Evolutionary conservation across 192 early-diverging fungal species (phyloP).

Genomic region (Coemansia guatemalensis): DNA sequence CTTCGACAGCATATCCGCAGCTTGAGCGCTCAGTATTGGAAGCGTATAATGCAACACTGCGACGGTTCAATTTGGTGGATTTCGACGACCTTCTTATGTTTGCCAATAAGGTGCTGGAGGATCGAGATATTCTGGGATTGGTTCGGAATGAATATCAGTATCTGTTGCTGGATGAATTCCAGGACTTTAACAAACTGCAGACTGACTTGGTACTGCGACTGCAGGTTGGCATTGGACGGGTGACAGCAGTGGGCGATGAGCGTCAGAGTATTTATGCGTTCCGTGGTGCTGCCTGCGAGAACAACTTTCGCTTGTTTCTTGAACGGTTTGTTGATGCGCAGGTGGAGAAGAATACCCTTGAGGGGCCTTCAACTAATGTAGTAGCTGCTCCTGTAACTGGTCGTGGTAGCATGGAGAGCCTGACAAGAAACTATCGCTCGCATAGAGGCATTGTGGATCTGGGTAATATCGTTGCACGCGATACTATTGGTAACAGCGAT

Average conservation of each 20-base stretch:
- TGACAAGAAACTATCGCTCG: conserved; percentile 53
- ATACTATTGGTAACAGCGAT: conserved; percentile 25
- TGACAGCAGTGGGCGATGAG: conserved; percentile 53
- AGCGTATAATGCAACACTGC: conserved; percentile 41
- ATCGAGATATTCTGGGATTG: conserved; percentile 5
- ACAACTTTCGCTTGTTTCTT: conserved; percentile 44
- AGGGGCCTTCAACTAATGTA: not conserved
- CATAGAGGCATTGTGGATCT: conserved; percentile 51
- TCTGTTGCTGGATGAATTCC: conserved; percentile 52
- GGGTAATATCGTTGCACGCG: conserved; percentile 47
- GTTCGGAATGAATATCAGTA: conserved; percentile 35
- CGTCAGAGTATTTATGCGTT: conserved; percentile 53
- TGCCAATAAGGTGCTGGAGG: conserved; percentile 25
- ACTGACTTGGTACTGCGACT: conserved; percentile 41
- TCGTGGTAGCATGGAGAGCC: conserved; percentile 25
- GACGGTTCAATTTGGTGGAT: conserved; percentile 38
- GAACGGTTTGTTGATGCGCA: conserved; percentile 44
- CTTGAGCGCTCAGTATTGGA: conserved; percentile 29
- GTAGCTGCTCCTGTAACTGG: not conserved
- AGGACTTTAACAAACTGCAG: conserved; percentile 53
- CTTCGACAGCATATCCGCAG: conserved; percentile 15
- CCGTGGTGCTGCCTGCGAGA: conserved; percentile 46
- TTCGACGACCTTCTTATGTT: conserved; percentile 46
- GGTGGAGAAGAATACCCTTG: conserved; percentile 3
- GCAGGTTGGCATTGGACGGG: conserved; percentile 29